Conservation (phyloP, 257 asterid genomes). For the Solanum bukasovii region DNA sequence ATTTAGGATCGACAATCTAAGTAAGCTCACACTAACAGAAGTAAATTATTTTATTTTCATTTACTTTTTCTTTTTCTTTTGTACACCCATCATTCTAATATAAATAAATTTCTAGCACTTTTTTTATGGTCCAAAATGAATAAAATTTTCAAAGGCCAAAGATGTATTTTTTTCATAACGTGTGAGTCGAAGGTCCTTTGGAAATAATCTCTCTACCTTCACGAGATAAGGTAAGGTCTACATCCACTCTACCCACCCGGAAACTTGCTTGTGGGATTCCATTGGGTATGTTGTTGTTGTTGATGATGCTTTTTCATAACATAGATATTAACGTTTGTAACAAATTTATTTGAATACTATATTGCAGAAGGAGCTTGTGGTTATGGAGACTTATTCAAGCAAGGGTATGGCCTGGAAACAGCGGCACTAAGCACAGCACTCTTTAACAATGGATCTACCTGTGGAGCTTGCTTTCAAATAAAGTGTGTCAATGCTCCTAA, state of each 20-base stretch:
- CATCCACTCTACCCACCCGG: background rate
- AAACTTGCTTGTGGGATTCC: background rate
- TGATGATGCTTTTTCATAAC: background rate
- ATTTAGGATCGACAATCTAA: background rate
- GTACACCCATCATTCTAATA: background rate
- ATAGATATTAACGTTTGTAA: background rate
- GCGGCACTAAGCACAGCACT: conserved; percentile 36
- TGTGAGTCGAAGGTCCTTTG: background rate
- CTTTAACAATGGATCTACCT: conserved; percentile 15
- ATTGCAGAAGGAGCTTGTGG: conserved; percentile 42
- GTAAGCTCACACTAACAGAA: background rate
- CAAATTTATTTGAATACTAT: background rate
- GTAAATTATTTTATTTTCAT: background rate
- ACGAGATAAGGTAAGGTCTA: background rate
- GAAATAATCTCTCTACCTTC: background rate
- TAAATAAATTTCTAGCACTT: background rate
- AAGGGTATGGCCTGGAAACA: conserved; percentile 25
- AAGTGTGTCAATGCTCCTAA: conserved; percentile 9
- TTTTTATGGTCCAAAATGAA: background rate
- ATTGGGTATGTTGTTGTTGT: background rate
- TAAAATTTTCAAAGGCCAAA: background rate
- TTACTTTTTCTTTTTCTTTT: background rate
- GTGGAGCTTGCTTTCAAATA: conserved; percentile 43
- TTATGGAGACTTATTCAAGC: conserved; percentile 6
- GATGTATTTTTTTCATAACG: background rate